These are phyloP conservation scores for Cruciata laevipes DNA, from an alignment of 257 asterid species.

Conservation along the genomic window DNA sequence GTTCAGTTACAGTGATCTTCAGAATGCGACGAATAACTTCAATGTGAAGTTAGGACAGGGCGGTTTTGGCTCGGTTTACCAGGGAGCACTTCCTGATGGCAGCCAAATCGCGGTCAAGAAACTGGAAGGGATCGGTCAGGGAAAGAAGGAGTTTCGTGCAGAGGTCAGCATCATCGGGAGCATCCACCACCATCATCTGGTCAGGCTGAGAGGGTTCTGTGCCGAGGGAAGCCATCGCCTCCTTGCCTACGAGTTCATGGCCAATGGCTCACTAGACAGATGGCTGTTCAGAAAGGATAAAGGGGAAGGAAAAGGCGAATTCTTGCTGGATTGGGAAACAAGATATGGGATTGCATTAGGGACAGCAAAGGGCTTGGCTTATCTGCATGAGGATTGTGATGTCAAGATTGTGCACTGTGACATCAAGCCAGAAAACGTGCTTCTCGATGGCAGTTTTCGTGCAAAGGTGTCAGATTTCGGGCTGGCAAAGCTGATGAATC, in stretches of 20 bases:
- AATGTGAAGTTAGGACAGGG: conserved; percentile 85
- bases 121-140: conserved; percentile 91
- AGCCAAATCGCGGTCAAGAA: conserved; percentile 70
- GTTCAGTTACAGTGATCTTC: conserved; percentile 68
- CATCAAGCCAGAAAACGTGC: conserved; percentile 83
- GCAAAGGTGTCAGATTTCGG: conserved; percentile 88
- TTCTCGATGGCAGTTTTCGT: conserved; percentile 60
- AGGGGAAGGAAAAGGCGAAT: conserved; percentile 38
- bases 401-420: conserved; percentile 81
- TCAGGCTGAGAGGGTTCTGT: conserved; percentile 77
- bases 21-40: conserved; percentile 62
- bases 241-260: conserved; percentile 87
- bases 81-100: conserved; percentile 73
- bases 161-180: conserved; percentile 96
- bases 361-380: conserved; percentile 83
- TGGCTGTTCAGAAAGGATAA: conserved; percentile 71
- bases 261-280: conserved; percentile 73
- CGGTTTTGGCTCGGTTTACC: conserved; percentile 96
- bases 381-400: conserved; percentile 82
- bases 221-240: conserved; percentile 89
- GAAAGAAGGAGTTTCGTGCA: conserved; percentile 95
- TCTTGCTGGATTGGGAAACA: conserved; percentile 73
- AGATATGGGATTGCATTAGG: conserved; percentile 68
- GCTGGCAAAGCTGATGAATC: conserved; percentile 81
- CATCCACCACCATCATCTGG: conserved; percentile 86